Base-by-base conservation (phyloP, 352 stramenopile genomes). In the Phytophthora meadii region DNA sequence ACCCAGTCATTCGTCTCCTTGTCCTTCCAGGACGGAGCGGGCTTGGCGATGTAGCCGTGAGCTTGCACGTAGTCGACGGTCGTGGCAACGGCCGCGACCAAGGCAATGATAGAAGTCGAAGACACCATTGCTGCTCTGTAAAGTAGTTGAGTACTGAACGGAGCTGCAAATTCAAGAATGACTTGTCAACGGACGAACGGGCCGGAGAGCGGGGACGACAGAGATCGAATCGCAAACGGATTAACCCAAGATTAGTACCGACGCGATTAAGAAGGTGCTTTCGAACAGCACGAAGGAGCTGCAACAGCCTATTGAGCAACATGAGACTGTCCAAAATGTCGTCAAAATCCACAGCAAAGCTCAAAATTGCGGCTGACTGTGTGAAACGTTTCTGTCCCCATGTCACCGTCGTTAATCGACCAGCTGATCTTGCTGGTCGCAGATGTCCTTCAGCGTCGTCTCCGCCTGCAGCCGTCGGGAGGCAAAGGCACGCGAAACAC, bases 1-100 rank as follows among this genome's bases (percentile, higher is more conserved):
- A 77, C 57, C 65, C 70, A 77, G 28, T 68, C 60, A 17, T 69
- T 70, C 3, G 40, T 77, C 42, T 59, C 41, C 24, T 44, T 28
- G 19, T 61, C 41, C 45, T 62, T 77, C 54, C 57, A 77, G 28
- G 64, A 57, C 53, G 34, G 63, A 32, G 50, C 61, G 36, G 49
- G 57, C 45, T 51, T 53, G 3, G 48, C 48, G 22, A 65, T 65
- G 40, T 59, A 65, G 15, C 57, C 57, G 57, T 65, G 57, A 7
- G 57, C 57, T 41, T 59, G 28, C 22, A 59, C 57, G 48, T 65
- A 65, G 27, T 72, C 55, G 39, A 76, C 53, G 24, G 22, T 59
- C 28, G 55, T 46, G 48, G 57, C 63, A 44, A 70, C 63, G 4
- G 36, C 44, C 47, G 55, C 50, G 11, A 39, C 57, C 30, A 69